Base-by-base conservation (phyloP, 1,284 basidiomycete genomes). In the Sporisorium sorghi region DNA sequence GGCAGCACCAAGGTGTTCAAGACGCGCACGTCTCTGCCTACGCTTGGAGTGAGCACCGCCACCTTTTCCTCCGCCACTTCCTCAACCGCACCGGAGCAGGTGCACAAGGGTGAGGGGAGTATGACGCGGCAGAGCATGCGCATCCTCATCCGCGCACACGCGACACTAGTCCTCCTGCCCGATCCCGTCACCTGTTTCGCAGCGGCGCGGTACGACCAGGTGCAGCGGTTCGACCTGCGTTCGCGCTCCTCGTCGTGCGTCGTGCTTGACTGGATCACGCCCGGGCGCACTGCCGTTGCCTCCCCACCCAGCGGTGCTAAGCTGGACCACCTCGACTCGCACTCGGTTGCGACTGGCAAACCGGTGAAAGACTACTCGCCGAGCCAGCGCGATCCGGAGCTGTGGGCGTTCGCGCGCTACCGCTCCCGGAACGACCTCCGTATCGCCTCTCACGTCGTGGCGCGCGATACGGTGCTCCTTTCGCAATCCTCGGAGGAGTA, bases 351-450 rank as follows among this genome's bases (percentile, higher is more conserved):
- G 3, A 17, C 39, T 3, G 26, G 21, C 7, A 21, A 21, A 0
- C 12, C 37, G 47, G 26, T 33, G 30, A 56, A 60, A 32, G 37
- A 51, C 43, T 65, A 59, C 40, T 21, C 30, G 5, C 23, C n/a
- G 12, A 21, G 35, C 0, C 2, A 17, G 0, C 43, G 71, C 5
- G 11, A 40, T 2, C 91, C 91, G 23, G 96, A 99, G 83, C 89
- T 92, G 52, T 99, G 96, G 96, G 89, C 86, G 1, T 97, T 98
- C 84, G 88, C 90, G 42, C 87, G 88, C 61, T 98, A 97, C 83
- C 89, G 90, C 79, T 94, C 91, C 76, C 86, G 89, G 44, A 97
- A 97, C 85, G 93, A 97, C 84, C 86, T 98, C 21, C 89, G 90
- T 76, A 80, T 92, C 2, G 89, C 87, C 3, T 89, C 87, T 1